Base-by-base conservation (phyloP, 768 basidiomycete genomes). In the Chlorophyllum brunneum region DNA sequence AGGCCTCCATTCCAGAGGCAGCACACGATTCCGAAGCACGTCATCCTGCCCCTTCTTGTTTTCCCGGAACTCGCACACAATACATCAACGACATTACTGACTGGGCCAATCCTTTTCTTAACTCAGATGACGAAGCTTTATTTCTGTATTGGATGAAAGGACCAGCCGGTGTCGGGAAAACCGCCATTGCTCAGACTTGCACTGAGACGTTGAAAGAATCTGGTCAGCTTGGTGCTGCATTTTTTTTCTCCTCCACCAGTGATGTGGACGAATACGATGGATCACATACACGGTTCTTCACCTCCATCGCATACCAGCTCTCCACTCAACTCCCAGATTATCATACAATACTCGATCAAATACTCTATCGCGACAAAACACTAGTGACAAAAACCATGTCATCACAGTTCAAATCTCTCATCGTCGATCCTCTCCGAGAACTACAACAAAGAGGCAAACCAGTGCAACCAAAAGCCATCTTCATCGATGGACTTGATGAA, bases 141-240 rank as follows among this genome's bases (percentile, higher is more conserved):
- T 15, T 22, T 4, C 27, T 39, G 23, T 42, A 27, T 43, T 55
- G 40, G 41, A 23, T 55, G 27, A 55, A 9, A 27, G 54, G 54
- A 5, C 48, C 48, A 16, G 54, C 54, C 27, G 54, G 54, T 1
- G 48, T 48, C 11, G 48, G 54, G 7, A 55, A 50, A 22, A 43
- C 54, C 1, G 40, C 48, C 18, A 23, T 55, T 3, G 39, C 54
- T 11, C 40, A 49, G 40, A 50, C 54, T 3, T 37, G 48, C 20
- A 40, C 39, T 29, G 26, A 41, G n/a, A 40, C 37, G 8, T 40
- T 55, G 5, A 34, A 34, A 8, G n/a, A 37, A 6, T 18, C 31
- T 6, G 23, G 54, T 0, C 33, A 26, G 3, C 54, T 55, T 24
- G 54, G 54, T 23, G 54, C 31, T 1, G 42, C 47, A 16, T 55